Evolutionary conservation across 2,329 filamentous ascomycete species (phyloP).

Genomic region (Arachnopeziza araneosa): DNA sequence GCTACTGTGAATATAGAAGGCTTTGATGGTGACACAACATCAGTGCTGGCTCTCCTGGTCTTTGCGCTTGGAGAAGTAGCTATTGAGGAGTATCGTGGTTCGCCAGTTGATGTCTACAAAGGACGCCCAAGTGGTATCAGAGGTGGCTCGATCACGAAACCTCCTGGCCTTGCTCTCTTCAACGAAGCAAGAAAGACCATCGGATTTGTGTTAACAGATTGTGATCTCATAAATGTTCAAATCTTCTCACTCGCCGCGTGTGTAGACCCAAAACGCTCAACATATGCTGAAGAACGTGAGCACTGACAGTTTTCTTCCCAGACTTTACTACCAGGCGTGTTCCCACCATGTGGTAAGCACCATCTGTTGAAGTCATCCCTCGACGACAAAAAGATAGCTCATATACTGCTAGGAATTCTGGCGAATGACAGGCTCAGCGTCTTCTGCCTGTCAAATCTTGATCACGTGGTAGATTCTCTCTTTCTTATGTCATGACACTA

Average conservation of each 20-base stretch:
- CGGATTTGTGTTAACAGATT: conserved; percentile 50
- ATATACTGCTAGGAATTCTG: conserved; percentile 47
- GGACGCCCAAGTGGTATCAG: conserved; percentile 46
- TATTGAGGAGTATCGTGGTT: conserved; percentile 43
- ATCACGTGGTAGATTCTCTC: conserved; percentile 45
- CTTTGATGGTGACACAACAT: conserved; percentile 44
- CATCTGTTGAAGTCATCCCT: background rate
- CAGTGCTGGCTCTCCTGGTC: conserved; percentile 50
- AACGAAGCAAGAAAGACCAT: conserved; percentile 57
- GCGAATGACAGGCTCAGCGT: conserved; percentile 51
- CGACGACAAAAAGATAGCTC: background rate
- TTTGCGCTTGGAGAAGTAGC: conserved; percentile 55
- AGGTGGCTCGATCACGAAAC: conserved; percentile 43
- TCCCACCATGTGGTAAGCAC: conserved; percentile 43
- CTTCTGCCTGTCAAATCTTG: conserved; percentile 40
- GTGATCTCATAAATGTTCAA: conserved; percentile 54
- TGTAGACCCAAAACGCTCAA: conserved; percentile 18
- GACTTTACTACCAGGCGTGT: conserved; percentile 49
- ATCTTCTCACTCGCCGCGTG: conserved; percentile 51
- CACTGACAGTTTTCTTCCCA: conserved; percentile 20
- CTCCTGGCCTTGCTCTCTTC: conserved; percentile 54
- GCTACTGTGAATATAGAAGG: conserved; percentile 41
- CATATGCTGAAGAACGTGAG: background rate
- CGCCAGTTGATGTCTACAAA: conserved; percentile 39
- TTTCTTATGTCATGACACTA: conserved; percentile 3